Percentiles rank a stretch among this genome's conserved stretches.
Evolutionary conservation across 2,329 filamentous ascomycete genomes (phyloP).

Genomic region (Penicillium sp.): DNA sequence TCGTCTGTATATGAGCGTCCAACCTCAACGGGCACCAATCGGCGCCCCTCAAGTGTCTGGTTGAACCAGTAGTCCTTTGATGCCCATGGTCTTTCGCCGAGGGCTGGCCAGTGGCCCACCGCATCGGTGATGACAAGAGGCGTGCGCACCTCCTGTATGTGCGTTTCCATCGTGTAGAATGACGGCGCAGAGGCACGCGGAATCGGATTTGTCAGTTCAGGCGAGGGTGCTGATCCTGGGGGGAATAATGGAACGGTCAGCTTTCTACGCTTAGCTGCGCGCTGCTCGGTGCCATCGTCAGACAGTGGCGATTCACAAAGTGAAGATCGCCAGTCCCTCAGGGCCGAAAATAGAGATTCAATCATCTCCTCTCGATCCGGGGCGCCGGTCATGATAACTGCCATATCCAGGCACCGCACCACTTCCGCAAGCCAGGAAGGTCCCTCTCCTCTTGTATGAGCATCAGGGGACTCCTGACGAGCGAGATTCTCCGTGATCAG

Average conservation of each 20-base stretch:
- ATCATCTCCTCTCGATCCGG: conserved; percentile 50
- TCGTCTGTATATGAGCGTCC: conserved; percentile 84
- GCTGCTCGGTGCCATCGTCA: conserved; percentile 6
- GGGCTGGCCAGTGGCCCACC: conserved; percentile 71
- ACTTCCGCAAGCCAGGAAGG: conserved; percentile 53
- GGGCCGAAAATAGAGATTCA: conserved; percentile 31
- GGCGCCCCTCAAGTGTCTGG: conserved; percentile 68
- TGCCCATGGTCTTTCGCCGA: conserved; percentile 65
- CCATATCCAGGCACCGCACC: conserved; percentile 67
- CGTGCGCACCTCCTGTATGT: conserved; percentile 48
- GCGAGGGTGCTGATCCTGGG: conserved; percentile 28
- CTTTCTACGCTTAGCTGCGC: conserved; percentile 29
- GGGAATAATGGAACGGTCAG: conserved; percentile 31
- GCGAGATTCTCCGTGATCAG: conserved; percentile 24
- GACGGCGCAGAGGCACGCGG: conserved; percentile 45
- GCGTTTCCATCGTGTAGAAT: conserved; percentile 58
- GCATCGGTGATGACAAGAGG: conserved; percentile 69
- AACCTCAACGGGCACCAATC: conserved; percentile 81
- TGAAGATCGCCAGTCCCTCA: conserved; percentile 23
- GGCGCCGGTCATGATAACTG: conserved; percentile 70
- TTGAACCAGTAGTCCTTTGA: conserved; percentile 69
- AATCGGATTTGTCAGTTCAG: conserved; percentile 33
- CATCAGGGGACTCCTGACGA: not conserved
- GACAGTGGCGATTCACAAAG: not conserved
- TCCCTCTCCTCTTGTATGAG: not conserved